Evolutionary conservation across 116 monocot species (phyloP), one percentile per base, ranked within the genome.

Genomic region (Phalaenopsis hybrid): DNA sequence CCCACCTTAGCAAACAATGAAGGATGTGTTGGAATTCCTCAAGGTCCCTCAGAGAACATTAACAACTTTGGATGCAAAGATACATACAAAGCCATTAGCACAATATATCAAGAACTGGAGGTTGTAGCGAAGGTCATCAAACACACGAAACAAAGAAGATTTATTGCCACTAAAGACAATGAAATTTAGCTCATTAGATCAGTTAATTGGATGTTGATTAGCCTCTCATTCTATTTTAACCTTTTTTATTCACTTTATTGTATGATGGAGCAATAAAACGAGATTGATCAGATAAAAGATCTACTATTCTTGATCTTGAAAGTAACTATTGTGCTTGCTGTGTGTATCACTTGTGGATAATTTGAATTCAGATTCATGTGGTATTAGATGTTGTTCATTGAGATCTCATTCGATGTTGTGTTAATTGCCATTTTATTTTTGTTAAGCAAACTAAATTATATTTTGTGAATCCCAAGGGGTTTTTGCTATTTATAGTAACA

Each of bases 21-120:
- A 31, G 37, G 86, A 88, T n/a, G 86, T 87, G 25, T 57, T 85
- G 82, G 80, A 89, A 1, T 89, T 92, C 77, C 86, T 92, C 2
- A 49, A 80, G 76, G 77, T 87, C 12, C 92, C 89, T 2, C 69
- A 55, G 70, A 82, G 86, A 44, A 76, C 70, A 15, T 79, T 92
- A 48, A 10, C 45, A 6, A 92, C 87, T 51, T 75, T 51, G 15
- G 87, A 92, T 80, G 86, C 89, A 13, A 87, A 92, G 79, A 92
- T 89, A 81, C 92, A 92, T 79, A 92, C 86, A 4, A 87, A 45
- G 45, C 87, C 91, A 6, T 37, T 91, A 77, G 75, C 81, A 0
- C 82, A 85, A 12, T 84, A 89, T 57, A 69, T 89, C 16, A 6
- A 84, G 81, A 92, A 92, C 74, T 87, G 89, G 87, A 82, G 33